A percentile compares a stretch with the other conserved stretches of the same genome.
These are phyloP conservation scores for Mrakiaceae sp. DNA, from an alignment of 1,284 basidiomycete genomes.

Conservation along the genomic window DNA sequence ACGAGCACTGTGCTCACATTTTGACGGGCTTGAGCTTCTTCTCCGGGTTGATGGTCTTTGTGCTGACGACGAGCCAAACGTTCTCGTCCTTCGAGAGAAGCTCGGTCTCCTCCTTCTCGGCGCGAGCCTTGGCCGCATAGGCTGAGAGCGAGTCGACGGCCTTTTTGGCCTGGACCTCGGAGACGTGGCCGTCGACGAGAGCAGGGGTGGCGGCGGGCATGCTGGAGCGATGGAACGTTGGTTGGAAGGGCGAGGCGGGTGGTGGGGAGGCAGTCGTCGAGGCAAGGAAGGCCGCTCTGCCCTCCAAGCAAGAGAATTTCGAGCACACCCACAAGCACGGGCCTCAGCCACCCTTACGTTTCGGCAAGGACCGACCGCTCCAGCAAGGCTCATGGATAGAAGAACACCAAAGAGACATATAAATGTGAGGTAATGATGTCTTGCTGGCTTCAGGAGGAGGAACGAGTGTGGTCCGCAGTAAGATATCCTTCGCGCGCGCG, in stretches of 20 bases:
- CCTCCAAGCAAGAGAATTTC: too few species aligned
- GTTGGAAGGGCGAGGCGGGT: neutral
- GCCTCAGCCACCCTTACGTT: too few species aligned
- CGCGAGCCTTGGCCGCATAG: constrained; percentile 52
- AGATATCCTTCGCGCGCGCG: too few species aligned
- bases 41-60: constrained; percentile 65
- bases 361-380: too few species aligned
- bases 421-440: too few species aligned
- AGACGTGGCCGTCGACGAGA: constrained; percentile 41
- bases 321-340: too few species aligned
- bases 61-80: constrained; percentile 73
- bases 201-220: neutral
- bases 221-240: neutral
- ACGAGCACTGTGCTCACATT: constrained; percentile 49
- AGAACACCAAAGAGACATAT: too few species aligned
- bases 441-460: too few species aligned
- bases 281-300: neutral
- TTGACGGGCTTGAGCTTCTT: constrained; percentile 68
- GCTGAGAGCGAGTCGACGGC: constrained; percentile 65
- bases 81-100: constrained; percentile 71
- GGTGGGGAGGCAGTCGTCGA: neutral
- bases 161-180: constrained; percentile 56
- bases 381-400: too few species aligned
- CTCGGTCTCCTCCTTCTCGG: constrained; percentile 57
- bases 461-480: too few species aligned